Conservation (phyloP, 148 eudicot genomes). For the Spergularia marina region DNA sequence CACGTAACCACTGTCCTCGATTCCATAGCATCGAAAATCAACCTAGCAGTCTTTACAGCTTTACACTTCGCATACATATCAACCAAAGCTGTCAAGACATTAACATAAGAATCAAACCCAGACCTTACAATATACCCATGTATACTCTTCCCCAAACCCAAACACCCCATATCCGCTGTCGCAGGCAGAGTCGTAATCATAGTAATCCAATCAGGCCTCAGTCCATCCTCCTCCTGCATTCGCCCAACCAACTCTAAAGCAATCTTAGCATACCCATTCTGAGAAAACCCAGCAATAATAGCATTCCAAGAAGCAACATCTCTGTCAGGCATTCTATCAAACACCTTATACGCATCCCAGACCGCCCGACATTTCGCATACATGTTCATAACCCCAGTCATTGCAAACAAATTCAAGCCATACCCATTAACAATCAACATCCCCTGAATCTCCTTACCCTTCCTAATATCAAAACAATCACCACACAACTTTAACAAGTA, state of each 20-base stretch:
- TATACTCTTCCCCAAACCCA: constrained; percentile 45
- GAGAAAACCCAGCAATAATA: constrained; percentile 61
- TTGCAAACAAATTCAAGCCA: constrained; percentile 45
- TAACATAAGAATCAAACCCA: constrained; percentile 50
- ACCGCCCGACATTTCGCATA: constrained; percentile 65
- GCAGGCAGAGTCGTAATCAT: constrained; percentile 62
- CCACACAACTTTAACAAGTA: constrained; percentile 76
- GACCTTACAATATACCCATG: constrained; percentile 62
- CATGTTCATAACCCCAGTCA: constrained; percentile 69
- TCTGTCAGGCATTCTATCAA: constrained; percentile 70
- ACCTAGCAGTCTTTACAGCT: constrained; percentile 44
- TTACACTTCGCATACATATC: constrained; percentile 83
- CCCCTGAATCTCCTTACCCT: constrained; percentile 66
- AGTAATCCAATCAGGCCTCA: constrained; percentile 55
- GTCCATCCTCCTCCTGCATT: constrained; percentile 62
- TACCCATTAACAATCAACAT: constrained; percentile 56
- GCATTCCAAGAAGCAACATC: constrained; percentile 86
- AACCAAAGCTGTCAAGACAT: constrained; percentile 68
- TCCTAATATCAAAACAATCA: constrained; percentile 39
- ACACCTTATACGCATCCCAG: constrained; percentile 70
- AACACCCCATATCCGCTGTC: constrained; percentile 43
- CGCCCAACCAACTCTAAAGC: constrained; percentile 52
- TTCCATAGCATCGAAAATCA: constrained; percentile 55
- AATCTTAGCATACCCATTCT: constrained; percentile 60
- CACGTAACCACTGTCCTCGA: constrained; percentile 67